Conservation (phyloP, 345 rosid species). For the Corchorus capsularis region DNA sequence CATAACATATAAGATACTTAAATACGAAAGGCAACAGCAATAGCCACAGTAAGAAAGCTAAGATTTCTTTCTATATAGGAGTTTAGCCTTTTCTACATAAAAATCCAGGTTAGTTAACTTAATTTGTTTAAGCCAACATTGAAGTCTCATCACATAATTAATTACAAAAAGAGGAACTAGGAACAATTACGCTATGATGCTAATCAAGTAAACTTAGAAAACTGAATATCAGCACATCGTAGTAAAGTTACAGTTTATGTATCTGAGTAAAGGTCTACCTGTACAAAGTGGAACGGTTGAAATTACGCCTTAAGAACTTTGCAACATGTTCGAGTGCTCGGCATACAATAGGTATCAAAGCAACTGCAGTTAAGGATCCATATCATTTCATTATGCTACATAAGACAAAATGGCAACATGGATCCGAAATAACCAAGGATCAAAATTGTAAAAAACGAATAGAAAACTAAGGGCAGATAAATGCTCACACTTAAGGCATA, state of each 20-base stretch:
- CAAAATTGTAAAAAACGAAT: background rate
- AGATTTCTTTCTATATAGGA: background rate
- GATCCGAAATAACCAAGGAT: background rate
- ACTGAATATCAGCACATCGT: background rate
- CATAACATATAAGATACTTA: background rate
- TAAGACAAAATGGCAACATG: conserved; percentile 4
- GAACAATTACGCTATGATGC: background rate
- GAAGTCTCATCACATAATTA: background rate
- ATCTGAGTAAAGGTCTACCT: conserved; percentile 44
- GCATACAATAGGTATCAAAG: conserved; percentile 88
- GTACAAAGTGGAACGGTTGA: conserved; percentile 78
- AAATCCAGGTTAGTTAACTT: background rate
- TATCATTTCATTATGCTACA: conserved; percentile 16
- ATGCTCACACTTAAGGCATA: conserved; percentile 84
- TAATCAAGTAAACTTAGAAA: conserved; percentile 13
- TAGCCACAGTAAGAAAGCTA: background rate
- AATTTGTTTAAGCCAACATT: background rate
- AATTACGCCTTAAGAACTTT: conserved; percentile 84
- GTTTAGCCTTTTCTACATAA: background rate
- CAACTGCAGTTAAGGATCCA: conserved; percentile 54
- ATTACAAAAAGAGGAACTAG: background rate
- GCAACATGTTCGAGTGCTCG: conserved; percentile 80
- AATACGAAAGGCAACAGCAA: background rate
- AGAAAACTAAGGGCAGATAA: conserved; percentile 6
- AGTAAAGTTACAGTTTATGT: background rate